Percentiles rank a stretch among this genome's conserved stretches.
Evolutionary conservation across 805 yeast genomes (phyloP).

Genomic region (Brettanomyces bruxellensis): DNA sequence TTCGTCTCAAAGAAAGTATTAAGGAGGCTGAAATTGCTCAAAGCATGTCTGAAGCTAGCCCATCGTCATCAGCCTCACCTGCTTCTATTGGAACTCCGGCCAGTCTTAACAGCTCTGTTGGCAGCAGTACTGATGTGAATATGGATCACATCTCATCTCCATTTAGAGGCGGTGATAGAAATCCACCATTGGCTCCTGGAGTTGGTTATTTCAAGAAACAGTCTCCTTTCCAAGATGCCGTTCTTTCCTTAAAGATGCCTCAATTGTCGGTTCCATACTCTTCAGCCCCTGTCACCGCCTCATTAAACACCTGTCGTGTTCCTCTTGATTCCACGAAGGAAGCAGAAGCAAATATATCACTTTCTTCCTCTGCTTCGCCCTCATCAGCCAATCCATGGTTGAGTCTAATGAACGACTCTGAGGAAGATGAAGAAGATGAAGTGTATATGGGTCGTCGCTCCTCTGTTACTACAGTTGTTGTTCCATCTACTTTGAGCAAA

Average conservation of each 20-base stretch:
- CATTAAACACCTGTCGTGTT: conserved; percentile 24
- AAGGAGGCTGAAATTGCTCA: conserved; percentile 8
- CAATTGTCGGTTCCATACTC: conserved; percentile 54
- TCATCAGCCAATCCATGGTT: neutral
- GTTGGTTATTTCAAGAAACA: neutral
- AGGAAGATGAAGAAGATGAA: conserved; percentile 32
- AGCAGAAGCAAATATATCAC: no score
- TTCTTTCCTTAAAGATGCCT: conserved; percentile 21
- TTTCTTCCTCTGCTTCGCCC: neutral
- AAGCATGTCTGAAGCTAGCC: neutral
- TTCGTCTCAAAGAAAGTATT: conserved; percentile 24
- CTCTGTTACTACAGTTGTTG: conserved; percentile 31
- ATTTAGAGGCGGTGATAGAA: neutral
- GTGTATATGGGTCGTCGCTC: conserved; percentile 20
- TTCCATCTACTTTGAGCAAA: conserved; percentile 33
- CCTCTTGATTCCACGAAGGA: neutral
- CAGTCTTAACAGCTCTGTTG: neutral
- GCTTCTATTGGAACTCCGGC: neutral
- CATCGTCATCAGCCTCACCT: neutral
- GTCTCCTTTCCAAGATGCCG: conserved; percentile 22
- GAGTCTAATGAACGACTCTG: conserved; percentile 12
- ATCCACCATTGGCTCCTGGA: conserved; percentile 1
- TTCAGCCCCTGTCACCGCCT: conserved; percentile 73
- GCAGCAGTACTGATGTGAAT: neutral
- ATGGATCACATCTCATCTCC: neutral